Evolutionary conservation across 2,329 filamentous ascomycete genomes (phyloP), one percentile per base, ranked within the genome.

Genomic region (Colletotrichum lentis): DNA sequence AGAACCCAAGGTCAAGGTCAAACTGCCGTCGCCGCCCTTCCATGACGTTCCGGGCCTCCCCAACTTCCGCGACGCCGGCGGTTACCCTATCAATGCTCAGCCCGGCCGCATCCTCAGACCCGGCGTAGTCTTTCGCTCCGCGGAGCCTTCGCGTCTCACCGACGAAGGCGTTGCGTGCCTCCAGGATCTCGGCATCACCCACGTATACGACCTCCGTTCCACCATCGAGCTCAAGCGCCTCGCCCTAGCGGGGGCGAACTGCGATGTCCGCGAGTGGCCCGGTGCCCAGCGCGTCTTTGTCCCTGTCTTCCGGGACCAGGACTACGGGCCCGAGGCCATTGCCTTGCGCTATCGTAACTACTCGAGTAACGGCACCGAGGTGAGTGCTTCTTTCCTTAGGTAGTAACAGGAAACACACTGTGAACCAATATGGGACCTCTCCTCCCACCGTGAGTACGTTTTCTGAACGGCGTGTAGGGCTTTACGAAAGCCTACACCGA

Each of bases 41-140:
- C 72, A 83, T 65, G 64, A 74, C 61, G 79, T 90, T 41, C 78
- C 83, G 2, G 89, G 89, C 22, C 82, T 92, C 43, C 82, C 81
- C 70, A 93, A 93, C 78, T 89, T 93, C 75, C 85, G 91, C 62
- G 89, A 91, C 74, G 79, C 90, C 31, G 89, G 89, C 70, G 88
- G 88, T 52, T 87, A 89, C 71, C 79, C 83, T 11, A 74, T 86
- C 53, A 65, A 76, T 31, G 72, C 70, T 4, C 65, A 73, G 14
- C 73, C 76, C 11, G 73, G 63, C 59, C 79, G 76, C 74, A 79
- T 76, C 60, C 75, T 91, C 69, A 83, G 85, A 31, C 79, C 79
- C 24, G 82, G 83, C 39, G 73, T 88, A 37, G 79, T 91, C 65
- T 94, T 87, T 78, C 89, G 92, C 64, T 88, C 88, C 56, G 91